Base-by-base conservation (phyloP, 305 asterid genomes). In the Fraxinus sp. region DNA sequence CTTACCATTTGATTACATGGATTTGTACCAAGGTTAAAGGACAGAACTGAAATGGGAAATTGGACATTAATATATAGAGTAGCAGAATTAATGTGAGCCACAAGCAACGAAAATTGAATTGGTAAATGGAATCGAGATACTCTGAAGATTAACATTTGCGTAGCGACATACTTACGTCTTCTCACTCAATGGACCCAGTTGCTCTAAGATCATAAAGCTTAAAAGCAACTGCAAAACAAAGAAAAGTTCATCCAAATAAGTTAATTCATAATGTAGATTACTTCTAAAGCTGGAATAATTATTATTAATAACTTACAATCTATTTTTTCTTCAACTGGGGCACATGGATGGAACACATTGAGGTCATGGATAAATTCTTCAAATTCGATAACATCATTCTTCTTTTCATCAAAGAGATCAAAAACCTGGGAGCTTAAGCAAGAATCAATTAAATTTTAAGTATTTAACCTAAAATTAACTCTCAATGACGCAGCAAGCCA, bases 181-280 rank as follows among this genome's bases (percentile, higher is more conserved):
- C 96, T 74, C 95, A 91, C 88, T 94, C 99, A 59, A 95, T 95
- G 91, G 81, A 95, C 76, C 98, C 99, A 13, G 98, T 91, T 83
- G 90, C 97, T 80, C 98, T 85, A 80, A 95, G 89, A 90, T 95
- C 97, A 83, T 94, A 95, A 66, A 95, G 91, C 90, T 91, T 91
- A 88, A 93, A 95, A 11, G 95, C 93, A 93, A 93, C 99, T 95
- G 94, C 85, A 81, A 76, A 76, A 81, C 55, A 78, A 78, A 82
- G 82, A 80, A 83, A 36, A 26, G 33, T 35, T 37, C 84, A 79
- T 72, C 55, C 77, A 46, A 74, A 35, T 72, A 22, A 49, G 76
- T 81, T 64, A 80, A 68, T 20, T 79, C 78, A 62, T 39, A 35
- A 57, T 14, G 32, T 74, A 6, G 20, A 57, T 37, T 76, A 33